These are phyloP conservation scores for Petunia hybrid DNA, from an alignment of 305 asterid genomes.

Conservation along the genomic window DNA sequence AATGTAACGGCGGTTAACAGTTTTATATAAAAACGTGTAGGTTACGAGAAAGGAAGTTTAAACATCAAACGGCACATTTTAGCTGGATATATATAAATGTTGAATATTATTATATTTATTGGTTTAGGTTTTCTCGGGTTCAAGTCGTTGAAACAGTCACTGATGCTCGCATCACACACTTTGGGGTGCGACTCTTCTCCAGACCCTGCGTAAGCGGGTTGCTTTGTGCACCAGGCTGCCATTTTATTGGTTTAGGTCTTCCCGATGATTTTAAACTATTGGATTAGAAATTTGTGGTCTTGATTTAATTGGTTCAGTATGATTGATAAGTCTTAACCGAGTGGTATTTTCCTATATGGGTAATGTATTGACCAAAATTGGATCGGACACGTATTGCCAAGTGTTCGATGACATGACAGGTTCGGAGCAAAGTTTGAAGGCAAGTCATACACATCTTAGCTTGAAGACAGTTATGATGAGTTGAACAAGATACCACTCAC, in stretches of 20 bases:
- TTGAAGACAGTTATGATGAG: too few relatives aligned
- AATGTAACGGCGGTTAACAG: constrained; percentile 55
- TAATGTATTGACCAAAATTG: background rate
- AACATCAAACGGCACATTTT: constrained; percentile 84
- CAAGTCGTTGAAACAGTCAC: too few relatives aligned
- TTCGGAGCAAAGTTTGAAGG: too few relatives aligned
- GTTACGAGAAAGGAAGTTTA: constrained; percentile 68
- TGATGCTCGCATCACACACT: too few relatives aligned
- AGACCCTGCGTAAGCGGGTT: too few relatives aligned
- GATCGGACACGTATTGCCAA: too few relatives aligned
- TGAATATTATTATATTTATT: background rate
- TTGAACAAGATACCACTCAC: too few relatives aligned
- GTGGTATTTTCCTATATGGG: background rate
- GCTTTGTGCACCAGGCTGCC: too few relatives aligned
- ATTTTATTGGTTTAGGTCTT: too few relatives aligned
- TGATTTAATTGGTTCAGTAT: background rate
- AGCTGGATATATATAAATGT: background rate
- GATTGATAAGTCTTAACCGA: background rate
- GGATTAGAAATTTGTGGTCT: background rate
- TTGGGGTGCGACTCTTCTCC: too few relatives aligned
- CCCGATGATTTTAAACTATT: background rate
- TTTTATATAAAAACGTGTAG: constrained; percentile 51
- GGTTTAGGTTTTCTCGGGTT: background rate
- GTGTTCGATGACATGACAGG: too few relatives aligned
- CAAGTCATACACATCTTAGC: too few relatives aligned